These are phyloP conservation scores for Serendipita indica DNA, from an alignment of 768 basidiomycete species.

Conservation along the genomic window DNA sequence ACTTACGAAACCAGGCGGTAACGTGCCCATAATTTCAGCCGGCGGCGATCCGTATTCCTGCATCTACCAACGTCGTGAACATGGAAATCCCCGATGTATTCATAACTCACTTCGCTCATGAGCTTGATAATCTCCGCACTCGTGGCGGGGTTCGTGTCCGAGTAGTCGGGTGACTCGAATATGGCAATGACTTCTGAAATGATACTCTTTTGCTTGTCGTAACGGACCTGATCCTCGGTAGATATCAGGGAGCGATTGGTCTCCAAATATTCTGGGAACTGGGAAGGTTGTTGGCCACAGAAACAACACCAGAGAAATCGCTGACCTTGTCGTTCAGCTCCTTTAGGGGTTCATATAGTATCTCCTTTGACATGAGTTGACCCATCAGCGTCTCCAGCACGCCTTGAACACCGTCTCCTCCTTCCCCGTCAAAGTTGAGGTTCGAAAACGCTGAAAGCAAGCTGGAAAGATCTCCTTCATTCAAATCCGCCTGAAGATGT, in stretches of 20 bases:
- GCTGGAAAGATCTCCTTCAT: not conserved
- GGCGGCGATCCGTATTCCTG: constrained; percentile 69
- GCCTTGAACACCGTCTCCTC: constrained; percentile 32
- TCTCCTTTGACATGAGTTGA: constrained; percentile 64
- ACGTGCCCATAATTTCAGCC: constrained; percentile 64
- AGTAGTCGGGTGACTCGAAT: constrained; percentile 49
- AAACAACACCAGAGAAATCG: not conserved
- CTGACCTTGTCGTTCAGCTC: constrained; percentile 58
- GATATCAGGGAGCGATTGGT: constrained; percentile 40
- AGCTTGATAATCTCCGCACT: constrained; percentile 41
- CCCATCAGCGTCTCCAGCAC: constrained; percentile 72
- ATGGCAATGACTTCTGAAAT: constrained; percentile 44
- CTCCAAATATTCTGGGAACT: constrained; percentile 69
- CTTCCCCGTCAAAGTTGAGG: constrained; percentile 25
- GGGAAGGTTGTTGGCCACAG: not conserved
- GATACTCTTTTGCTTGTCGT: constrained; percentile 41
- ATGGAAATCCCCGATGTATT: not conserved
- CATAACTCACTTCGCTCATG: constrained; percentile 51
- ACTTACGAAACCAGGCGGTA: constrained; percentile 48
- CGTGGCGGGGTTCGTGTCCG: constrained; percentile 36
- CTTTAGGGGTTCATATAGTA: constrained; percentile 76
- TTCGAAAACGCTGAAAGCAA: constrained; percentile 30
- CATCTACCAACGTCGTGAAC: constrained; percentile 33
- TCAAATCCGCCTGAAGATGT: constrained; percentile 12
- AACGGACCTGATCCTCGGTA: constrained; percentile 45